Evolutionary conservation across 768 basidiomycete species (phyloP), one percentile per base, ranked within the genome.

Genomic region (Calvatia gigantea): DNA sequence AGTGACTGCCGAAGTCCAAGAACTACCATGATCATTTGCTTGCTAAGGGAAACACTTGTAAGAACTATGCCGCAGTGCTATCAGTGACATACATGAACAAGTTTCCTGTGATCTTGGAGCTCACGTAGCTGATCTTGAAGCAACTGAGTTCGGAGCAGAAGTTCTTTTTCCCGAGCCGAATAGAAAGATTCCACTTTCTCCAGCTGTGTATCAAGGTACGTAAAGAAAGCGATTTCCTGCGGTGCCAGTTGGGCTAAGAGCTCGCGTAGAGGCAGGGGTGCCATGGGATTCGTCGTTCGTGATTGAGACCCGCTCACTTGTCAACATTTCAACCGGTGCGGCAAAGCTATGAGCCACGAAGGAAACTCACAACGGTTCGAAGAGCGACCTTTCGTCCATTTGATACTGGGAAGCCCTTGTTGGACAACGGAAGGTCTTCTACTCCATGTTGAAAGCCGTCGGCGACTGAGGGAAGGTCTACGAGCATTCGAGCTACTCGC

Each of bases 101-200:
- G 64, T 51, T 75, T 77, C 29, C 83, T 73, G 69, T 94, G 92
- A 57, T 85, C 83, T 35, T 74, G 76, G 6, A 97, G 80, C 63
- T 93, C 90, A 7, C 78, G 68, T 15, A 96, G 77, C 65, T 98
- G 94, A 38, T 75, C 75, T 55, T 80, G 78, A 4, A 98, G 70
- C 25, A 70, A 44, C 27, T 71, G 64, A 14, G 75, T 74, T 23
- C 76, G 78, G 2, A 65, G 67, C 4, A 70, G 70, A 83, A 81
- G 86, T 70, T 80, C 84, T 43, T 76, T 76, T 70, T 85, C 94
- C 27, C 85, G 79, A 23, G 81, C 83, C 4, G 80, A 63, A 66
- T 91, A 98, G 69, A 99, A 99, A 0, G 73, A 70, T 57, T 91
- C 90, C 11, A 98, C 83, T 68, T 96, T 97, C 19, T 87, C 83